Evolutionary conservation across 1,284 basidiomycete species (phyloP), one percentile per base, ranked within the genome.

Genomic region (Neonothopanus nambi): DNA sequence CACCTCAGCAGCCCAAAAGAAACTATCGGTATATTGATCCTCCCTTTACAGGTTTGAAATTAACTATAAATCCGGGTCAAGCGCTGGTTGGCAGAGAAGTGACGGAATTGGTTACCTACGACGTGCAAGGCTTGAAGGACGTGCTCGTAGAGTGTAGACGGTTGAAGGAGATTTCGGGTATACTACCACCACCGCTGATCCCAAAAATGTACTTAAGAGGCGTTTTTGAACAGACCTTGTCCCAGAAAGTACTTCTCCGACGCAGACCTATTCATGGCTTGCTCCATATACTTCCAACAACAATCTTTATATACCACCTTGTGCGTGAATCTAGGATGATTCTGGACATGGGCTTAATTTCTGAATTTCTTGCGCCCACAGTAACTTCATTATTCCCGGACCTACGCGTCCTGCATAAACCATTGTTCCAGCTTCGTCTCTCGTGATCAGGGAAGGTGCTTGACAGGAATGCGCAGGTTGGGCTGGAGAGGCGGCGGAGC

Each of bases 71-170:
- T 7, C 70, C 77, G 5, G 76, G 73, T 3, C 67, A 72, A 48
- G 65, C 58, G 3, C 52, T 54, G 39, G 43, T 55, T 43, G 68
- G 66, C 51, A 56, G 60, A 17, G 65, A 67, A 54, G 68, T 72
- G 1, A 61, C 79, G 9, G 69, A 72, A 0, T 72, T 82, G n/a
- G 69, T 71, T 47, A 79, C 81, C 0, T 61, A 67, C 45, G 74
- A 84, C 61, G 69, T 76, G 2, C 73, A 78, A 52, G 66, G 67
- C 4, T 63, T 86, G 37, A 71, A 73, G 17, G 57, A 55, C 8
- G 60, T 84, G 17, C 61, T 82, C 5, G 69, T 67, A 2, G 80
- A 81, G 57, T 82, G 75, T 62, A 81, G 75, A 61, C 70, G 76
- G 18, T 59, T 84, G 35, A 79, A 74, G 54, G 75, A 77, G 24